These are phyloP conservation scores for Alternaria sp. DNA, from an alignment of 2,329 filamentous ascomycete genomes.

Conservation along the genomic window DNA sequence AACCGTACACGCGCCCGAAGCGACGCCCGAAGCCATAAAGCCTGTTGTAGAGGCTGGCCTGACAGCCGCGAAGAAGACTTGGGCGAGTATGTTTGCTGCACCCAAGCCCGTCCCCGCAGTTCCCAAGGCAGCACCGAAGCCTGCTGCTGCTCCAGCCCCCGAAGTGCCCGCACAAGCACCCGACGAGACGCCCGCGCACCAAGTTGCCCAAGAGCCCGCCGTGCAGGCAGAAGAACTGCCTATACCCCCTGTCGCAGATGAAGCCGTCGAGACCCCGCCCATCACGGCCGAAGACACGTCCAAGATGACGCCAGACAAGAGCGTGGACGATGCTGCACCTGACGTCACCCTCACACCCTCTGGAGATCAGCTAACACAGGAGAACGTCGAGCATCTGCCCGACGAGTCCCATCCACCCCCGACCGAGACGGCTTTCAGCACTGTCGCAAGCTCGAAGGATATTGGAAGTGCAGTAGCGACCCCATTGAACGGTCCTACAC, in stretches of 20 bases:
- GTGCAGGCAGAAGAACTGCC: conserved; percentile 53
- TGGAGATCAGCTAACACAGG: conserved; percentile 85
- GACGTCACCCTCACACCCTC: conserved; percentile 67
- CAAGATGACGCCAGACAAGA: conserved; percentile 46
- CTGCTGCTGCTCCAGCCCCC: conserved; percentile 47
- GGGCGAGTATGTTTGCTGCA: conserved; percentile 63
- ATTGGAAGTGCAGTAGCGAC: conserved; percentile 65
- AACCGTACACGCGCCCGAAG: conserved; percentile 22
- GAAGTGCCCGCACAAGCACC: conserved; percentile 45
- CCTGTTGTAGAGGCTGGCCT: conserved; percentile 37
- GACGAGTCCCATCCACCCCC: conserved; percentile 80
- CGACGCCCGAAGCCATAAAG: conserved; percentile 27
- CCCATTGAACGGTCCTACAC: conserved; percentile 61
- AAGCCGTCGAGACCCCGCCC: conserved; percentile 46
- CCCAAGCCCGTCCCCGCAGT: conserved; percentile 57
- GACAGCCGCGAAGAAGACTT: conserved; percentile 58
- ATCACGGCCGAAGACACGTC: conserved; percentile 36
- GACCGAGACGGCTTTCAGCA: conserved; percentile 87
- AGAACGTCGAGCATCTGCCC: conserved; percentile 89
- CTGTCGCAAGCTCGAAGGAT: conserved; percentile 85
- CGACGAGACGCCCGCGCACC: conserved; percentile 50
- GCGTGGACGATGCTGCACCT: conserved; percentile 61
- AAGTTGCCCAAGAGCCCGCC: conserved; percentile 50
- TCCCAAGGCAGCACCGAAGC: conserved; percentile 47
- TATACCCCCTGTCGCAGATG: conserved; percentile 48